Evolutionary conservation across 345 rosid genomes (phyloP).

Genomic region (Citrus inodora): DNA sequence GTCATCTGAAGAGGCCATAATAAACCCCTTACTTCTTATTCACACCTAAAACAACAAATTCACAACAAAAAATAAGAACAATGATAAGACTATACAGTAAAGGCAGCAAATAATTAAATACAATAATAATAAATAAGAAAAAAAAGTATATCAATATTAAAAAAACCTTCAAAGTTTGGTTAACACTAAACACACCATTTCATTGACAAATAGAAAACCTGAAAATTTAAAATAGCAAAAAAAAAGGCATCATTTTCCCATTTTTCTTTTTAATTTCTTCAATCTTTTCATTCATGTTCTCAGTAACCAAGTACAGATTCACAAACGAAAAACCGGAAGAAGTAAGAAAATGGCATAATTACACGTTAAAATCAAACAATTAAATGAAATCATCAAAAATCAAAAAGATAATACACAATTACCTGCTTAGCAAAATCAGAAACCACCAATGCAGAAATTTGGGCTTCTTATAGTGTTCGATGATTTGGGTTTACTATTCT

Average conservation of each 20-base stretch:
- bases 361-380: neutral
- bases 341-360: no score
- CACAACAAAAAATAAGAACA: neutral
- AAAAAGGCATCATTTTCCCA: no score
- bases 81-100: neutral
- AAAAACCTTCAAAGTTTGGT: neutral
- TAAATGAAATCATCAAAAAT: neutral
- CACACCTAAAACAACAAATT: neutral
- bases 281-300: neutral
- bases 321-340: neutral
- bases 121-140: no score
- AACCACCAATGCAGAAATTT: neutral
- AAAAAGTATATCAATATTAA: neutral
- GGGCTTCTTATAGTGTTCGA: neutral
- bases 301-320: neutral
- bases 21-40: neutral
- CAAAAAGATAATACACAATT: neutral
- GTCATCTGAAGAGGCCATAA: constrained; percentile 68
- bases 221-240: no score
- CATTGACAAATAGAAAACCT: neutral
- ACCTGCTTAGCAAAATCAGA: neutral
- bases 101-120: neutral
- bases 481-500: neutral
- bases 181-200: neutral
- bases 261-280: no score